A percentile compares a stretch with the other conserved stretches of the same genome.
These are phyloP conservation scores for Crithidia bombi DNA, from an alignment of 208 protist species.

Conservation along the genomic window DNA sequence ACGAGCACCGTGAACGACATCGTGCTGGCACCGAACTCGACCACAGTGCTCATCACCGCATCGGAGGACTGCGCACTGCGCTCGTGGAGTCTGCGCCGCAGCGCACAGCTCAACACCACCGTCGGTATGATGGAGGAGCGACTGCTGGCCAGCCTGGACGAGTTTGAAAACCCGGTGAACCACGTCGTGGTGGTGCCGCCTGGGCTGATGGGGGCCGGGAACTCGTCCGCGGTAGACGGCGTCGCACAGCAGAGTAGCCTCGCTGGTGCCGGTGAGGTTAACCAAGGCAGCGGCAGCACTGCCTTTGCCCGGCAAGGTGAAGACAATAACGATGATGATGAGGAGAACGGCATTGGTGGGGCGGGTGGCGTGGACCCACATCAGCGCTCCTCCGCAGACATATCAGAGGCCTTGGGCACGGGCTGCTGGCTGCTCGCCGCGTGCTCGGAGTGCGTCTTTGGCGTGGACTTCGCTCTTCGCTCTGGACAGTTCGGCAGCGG, in stretches of 20 bases:
- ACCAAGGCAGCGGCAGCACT: background rate
- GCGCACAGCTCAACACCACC: constrained; percentile 20
- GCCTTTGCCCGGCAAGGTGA: background rate
- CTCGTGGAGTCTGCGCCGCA: constrained; percentile 62
- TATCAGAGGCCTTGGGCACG: constrained; percentile 25
- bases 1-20: constrained; percentile 86
- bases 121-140: constrained; percentile 48
- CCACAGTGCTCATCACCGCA: constrained; percentile 61
- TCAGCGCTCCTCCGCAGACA: background rate
- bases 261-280: constrained; percentile 9
- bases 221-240: background rate
- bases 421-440: constrained; percentile 77
- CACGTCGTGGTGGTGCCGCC: constrained; percentile 67
- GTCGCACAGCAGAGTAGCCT: background rate
- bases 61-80: constrained; percentile 83
- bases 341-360: constrained; percentile 1
- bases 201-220: constrained; percentile 23
- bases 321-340: background rate
- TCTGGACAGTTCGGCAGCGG: constrained; percentile 55
- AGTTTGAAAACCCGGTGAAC: constrained; percentile 86
- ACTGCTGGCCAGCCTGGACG: constrained; percentile 73
- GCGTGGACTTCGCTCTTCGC: constrained; percentile 49
- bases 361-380: background rate
- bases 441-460: constrained; percentile 81
- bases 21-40: constrained; percentile 41